Percentiles rank a stretch among this genome's conserved stretches.
phyloP scores from a whole-genome alignment of 2,329 filamentous ascomycete species.

The Apiospora phragmitis region DNA sequence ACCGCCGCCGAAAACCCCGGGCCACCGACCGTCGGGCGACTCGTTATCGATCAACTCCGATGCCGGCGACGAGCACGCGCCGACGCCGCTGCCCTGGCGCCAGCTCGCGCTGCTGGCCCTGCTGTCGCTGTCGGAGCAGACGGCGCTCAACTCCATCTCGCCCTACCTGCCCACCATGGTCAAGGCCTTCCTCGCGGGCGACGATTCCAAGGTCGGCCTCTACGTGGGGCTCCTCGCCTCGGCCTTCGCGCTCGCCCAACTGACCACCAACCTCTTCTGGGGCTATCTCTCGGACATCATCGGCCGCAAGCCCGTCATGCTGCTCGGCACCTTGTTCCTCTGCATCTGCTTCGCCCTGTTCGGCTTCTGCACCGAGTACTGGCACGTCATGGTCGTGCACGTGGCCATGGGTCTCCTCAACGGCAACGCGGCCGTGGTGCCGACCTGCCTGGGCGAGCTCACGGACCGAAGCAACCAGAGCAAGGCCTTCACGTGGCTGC shows the following conservation, averaged over 20 bases:
- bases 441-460: constrained; percentile 90
- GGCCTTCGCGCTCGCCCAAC: constrained; percentile 87
- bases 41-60: constrained; percentile 26
- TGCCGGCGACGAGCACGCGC: constrained; percentile 39
- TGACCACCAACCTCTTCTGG: constrained; percentile 91
- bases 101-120: constrained; percentile 85
- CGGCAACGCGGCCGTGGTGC: constrained; percentile 92
- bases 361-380: constrained; percentile 79
- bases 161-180: constrained; percentile 96
- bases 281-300: constrained; percentile 79
- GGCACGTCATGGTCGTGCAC: constrained; percentile 85
- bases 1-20: constrained; percentile 67
- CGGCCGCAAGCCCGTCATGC: constrained; percentile 79
- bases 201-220: constrained; percentile 68
- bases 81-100: constrained; percentile 76
- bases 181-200: constrained; percentile 70
- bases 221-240: constrained; percentile 92
- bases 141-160: constrained; percentile 92
- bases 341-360: constrained; percentile 81
- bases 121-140: constrained; percentile 91
- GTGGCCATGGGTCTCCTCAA: constrained; percentile 90
- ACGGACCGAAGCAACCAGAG: constrained; percentile 96
- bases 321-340: constrained; percentile 80
- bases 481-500: constrained; percentile 88
- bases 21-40: constrained; percentile 36